These are phyloP conservation scores for Brasilioporus rufonigricans DNA, from an alignment of 768 basidiomycete species.

Conservation along the genomic window DNA sequence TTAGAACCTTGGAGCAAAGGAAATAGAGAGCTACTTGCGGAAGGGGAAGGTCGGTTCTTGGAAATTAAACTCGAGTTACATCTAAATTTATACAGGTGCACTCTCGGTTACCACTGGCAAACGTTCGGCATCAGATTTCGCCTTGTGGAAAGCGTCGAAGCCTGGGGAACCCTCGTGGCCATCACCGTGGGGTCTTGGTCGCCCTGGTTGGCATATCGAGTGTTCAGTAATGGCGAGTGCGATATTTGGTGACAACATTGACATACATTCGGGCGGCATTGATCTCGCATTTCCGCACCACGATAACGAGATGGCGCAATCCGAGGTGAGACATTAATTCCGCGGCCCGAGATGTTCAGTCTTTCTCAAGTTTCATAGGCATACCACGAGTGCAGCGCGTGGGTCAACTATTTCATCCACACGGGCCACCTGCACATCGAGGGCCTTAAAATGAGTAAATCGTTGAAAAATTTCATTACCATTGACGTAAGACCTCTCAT, in stretches of 20 bases:
- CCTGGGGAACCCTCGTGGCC: slow-evolving; percentile 96
- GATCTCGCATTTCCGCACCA: slow-evolving; percentile 99
- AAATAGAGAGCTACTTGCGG: slow-evolving; percentile 84
- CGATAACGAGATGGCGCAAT: slow-evolving; percentile 97
- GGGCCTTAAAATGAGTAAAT: slow-evolving; percentile 99
- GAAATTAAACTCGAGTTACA: neutral
- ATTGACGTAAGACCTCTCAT: slow-evolving; percentile 64
- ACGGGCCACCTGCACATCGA: slow-evolving; percentile 98
- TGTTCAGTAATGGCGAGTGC: slow-evolving; percentile 98
- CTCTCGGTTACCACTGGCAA: slow-evolving; percentile 58
- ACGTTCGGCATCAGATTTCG: slow-evolving; percentile 89
- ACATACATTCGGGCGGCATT: slow-evolving; percentile 96
- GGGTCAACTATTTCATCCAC: slow-evolving; percentile 99
- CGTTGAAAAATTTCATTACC: slow-evolving; percentile 97
- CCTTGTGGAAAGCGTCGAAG: slow-evolving; percentile 96
- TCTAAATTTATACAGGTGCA: slow-evolving; percentile 42
- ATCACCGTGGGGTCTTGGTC: slow-evolving; percentile 89
- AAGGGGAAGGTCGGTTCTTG: slow-evolving; percentile 73
- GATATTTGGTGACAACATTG: slow-evolving; percentile 64
- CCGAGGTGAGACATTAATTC: slow-evolving; percentile 59
- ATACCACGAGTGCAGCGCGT: slow-evolving; percentile 85
- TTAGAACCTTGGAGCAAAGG: slow-evolving; percentile 96
- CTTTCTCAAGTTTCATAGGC: slow-evolving; percentile 52
- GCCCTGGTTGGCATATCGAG: slow-evolving; percentile 99
- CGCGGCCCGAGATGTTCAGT: neutral